These are phyloP conservation scores for Globisporangium spiculum DNA, from an alignment of 352 stramenopile species.

Conservation along the genomic window DNA sequence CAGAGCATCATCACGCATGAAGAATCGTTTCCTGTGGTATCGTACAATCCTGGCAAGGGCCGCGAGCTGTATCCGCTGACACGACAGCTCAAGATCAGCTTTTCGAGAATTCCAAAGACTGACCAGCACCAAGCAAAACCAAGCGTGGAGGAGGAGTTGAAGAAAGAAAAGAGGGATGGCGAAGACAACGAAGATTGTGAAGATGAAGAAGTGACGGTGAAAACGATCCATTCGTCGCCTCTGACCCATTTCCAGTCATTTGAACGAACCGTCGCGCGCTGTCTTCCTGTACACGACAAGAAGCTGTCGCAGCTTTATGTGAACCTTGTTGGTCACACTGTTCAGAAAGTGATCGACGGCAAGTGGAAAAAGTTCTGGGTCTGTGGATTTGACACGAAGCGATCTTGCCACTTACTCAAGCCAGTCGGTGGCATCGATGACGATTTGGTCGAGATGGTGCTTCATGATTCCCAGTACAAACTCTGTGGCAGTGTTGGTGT, in stretches of 20 bases:
- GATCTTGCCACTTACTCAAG: constrained; percentile 62
- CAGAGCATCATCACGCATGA: constrained; percentile 79
- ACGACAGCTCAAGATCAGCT: constrained; percentile 60
- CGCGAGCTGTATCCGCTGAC: constrained; percentile 77
- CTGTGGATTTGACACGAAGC: constrained; percentile 57
- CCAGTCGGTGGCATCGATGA: constrained; percentile 36
- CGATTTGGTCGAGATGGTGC: constrained; percentile 57
- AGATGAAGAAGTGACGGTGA: constrained; percentile 16
- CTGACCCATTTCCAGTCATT: constrained; percentile 88
- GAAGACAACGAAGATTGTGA: neutral
- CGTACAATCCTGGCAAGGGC: constrained; percentile 61
- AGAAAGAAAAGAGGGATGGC: neutral
- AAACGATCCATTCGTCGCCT: constrained; percentile 67
- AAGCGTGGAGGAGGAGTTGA: neutral
- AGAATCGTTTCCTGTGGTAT: constrained; percentile 59
- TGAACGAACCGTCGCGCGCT: constrained; percentile 71
- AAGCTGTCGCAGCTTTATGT: constrained; percentile 57
- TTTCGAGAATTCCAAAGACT: constrained; percentile 12
- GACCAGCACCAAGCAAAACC: neutral
- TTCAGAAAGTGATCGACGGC: constrained; percentile 75
- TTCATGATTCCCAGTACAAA: constrained; percentile 81
- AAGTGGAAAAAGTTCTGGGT: constrained; percentile 81
- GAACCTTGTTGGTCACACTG: constrained; percentile 62
- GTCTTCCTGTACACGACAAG: constrained; percentile 46
- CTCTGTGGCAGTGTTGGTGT: constrained; percentile 46